Evolutionary conservation across 2,329 filamentous ascomycete species (phyloP).

Genomic region (Monilinia vaccinii-corymbosi): DNA sequence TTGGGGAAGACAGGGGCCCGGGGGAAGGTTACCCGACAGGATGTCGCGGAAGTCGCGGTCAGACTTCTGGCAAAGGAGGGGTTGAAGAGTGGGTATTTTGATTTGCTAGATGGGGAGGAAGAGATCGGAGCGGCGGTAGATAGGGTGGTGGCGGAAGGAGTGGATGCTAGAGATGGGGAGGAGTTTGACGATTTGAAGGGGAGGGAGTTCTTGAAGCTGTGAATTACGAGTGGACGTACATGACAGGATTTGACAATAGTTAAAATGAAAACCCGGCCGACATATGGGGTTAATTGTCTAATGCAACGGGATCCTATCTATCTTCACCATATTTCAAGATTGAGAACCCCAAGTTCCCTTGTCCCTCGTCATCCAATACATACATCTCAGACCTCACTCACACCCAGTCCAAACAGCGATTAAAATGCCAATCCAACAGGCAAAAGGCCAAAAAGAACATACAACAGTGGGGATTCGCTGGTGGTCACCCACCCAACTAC

Average conservation of each 20-base stretch:
- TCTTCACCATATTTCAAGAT: no score
- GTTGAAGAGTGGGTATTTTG: conserved; percentile 40
- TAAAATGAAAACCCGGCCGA: no score
- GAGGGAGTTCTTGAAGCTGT: conserved; percentile 2
- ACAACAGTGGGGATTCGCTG: no score
- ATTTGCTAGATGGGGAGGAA: conserved; percentile 46
- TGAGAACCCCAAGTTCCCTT: no score
- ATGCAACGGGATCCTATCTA: no score
- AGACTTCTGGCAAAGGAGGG: conserved; percentile 41
- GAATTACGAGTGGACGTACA: background rate
- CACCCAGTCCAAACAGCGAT: no score
- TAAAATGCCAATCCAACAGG: no score
- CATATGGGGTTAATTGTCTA: no score
- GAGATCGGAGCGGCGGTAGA: conserved; percentile 39
- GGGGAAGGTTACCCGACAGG: conserved; percentile 40
- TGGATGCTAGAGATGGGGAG: conserved; percentile 47
- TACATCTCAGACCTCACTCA: no score
- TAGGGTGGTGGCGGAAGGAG: conserved; percentile 39
- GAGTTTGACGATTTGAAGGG: conserved; percentile 22
- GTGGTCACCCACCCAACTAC: no score
- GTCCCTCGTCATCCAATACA: no score
- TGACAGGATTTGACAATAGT: background rate
- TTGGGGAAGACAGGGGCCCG: conserved; percentile 34
- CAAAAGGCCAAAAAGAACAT: no score
- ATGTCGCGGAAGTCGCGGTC: conserved; percentile 50